A percentile compares a stretch with the other conserved stretches of the same genome.
Conservation (phyloP, 805 yeast species). For the Saccharomyces cerevisiae region DNA sequence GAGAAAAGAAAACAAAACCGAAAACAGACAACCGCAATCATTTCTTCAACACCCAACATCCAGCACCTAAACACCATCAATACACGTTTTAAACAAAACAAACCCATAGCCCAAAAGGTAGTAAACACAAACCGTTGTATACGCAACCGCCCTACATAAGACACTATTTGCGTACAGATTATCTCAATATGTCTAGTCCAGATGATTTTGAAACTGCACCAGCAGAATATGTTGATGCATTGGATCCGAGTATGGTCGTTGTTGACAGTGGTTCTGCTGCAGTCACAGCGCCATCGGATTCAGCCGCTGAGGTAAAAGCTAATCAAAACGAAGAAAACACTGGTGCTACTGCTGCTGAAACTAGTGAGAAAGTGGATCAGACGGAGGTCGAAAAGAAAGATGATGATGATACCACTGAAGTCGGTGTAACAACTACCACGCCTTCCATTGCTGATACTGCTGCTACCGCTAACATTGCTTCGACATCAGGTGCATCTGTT, state of each 20-base stretch:
- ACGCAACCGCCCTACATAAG: background rate
- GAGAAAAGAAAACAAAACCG: background rate
- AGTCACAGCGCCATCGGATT: background rate
- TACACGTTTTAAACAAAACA: conserved; percentile 1
- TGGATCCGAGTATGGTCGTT: conserved; percentile 6
- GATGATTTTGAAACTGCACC: conserved; percentile 24
- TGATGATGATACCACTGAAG: background rate
- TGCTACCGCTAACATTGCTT: background rate
- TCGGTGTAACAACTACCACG: background rate
- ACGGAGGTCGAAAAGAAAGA: background rate
- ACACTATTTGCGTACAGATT: background rate
- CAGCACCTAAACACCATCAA: conserved; percentile 17
- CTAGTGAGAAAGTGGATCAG: background rate
- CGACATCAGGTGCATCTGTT: background rate
- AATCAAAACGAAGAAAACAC: background rate
- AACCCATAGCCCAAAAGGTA: background rate
- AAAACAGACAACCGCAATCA: background rate
- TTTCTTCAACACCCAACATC: conserved; percentile 1
- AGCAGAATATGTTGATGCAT: conserved; percentile 22
- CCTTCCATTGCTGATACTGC: conserved; percentile 3
- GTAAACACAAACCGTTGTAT: background rate
- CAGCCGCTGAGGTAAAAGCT: background rate
- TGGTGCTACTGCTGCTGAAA: background rate
- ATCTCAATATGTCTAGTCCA: conserved; percentile 11
- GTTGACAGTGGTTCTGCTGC: background rate